Evolutionary conservation across 2,329 filamentous ascomycete species (phyloP), one percentile per base, ranked within the genome.

Genomic region (Aspergillus sp.): DNA sequence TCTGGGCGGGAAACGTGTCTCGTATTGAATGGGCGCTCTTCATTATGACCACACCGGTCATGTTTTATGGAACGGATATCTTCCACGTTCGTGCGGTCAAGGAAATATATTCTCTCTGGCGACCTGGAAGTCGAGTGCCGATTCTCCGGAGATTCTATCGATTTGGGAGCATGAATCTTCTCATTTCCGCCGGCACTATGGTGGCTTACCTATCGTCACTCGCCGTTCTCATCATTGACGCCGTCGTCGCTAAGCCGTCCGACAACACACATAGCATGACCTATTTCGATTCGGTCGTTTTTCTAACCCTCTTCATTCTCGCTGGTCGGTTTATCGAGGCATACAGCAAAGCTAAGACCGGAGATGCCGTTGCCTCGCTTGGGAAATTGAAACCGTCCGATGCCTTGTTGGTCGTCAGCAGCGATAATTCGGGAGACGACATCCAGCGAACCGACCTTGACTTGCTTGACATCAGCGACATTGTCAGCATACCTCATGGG

Each of bases 101-200:
- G 72, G 93, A 96, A 68, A 78, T 97, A 12, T 82, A 82, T 61
- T 83, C 87, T 0, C 80, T 96, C 63, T 97, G 93, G 93, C 84
- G 89, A 22, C 86, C 80, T 2, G 85, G 87, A 29, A 96, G 91
- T 71, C 85, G 84, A 42, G 88, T 88, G 1, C 90, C 91, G 0
- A 73, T 96, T 4, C 67, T 90, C 16, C 85, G 89, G 66, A 83
- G 93, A 14, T 93, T 97, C 70, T 92, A 92, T 73, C 87, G 90
- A n/a, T 97, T 97, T 69, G 93, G 93, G 9, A 96, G 92, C 78
- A 97, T 97, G 93, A 96, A 96, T 71, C 89, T 96, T 79, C 84
- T 97, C 60, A 93, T 97, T 76, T 95, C 90, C 7, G 82, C 96
- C 2, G 93, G 92, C 6, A 96, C 93, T 0, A 89, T 87, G 2